Base-by-base conservation (phyloP, 2,329 filamentous ascomycete genomes). In the Aureobasidium zeae region DNA sequence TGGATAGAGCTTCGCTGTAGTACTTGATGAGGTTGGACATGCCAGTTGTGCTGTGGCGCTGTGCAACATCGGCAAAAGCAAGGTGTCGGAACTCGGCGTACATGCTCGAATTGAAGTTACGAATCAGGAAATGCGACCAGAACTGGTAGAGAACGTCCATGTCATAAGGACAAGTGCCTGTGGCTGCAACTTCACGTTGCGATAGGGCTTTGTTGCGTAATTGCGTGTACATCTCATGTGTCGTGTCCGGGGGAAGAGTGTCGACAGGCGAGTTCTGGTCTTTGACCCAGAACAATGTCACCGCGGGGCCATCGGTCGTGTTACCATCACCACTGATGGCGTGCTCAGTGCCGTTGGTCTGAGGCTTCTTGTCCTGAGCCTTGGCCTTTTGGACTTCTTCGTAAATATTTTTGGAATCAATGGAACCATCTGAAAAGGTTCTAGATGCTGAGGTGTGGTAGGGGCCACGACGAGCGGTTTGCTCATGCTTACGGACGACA, bases 51-150 rank as follows among this genome's bases (percentile, higher is more conserved):
- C 69, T 69, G 55, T 65, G 63, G 54, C 67, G 67, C 50, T 70
- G 61, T 46, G 63, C 60, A 44, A 72, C 68, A 62, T 87, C 83
- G 57, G 80, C 76, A 49, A 80, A 64, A 44, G 83, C 82, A 58
- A 74, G 70, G 54, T 68, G 66, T 51, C 77, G 76, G 65, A 87
- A 86, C 60, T 87, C 82, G 57, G 76, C 68, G 65, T 87, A 87
- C 76, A 88, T 83, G 57, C 68, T 69, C 47, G 72, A 69, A 61
- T 87, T 83, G 72, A 87, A 86, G 63, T 83, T 80, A 55, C 76
- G 72, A 50, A 78, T 72, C 50, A 87, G 70, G 57, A 83, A 84
- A 59, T 81, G 75, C 15, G 77, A 77, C 81, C 82, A 87, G 65
- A 84, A 84, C 51, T 78, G 72, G 65, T 86, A 86, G 21, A 85